Evolutionary conservation across 257 asterid genomes (phyloP), one percentile per base, ranked within the genome.

Genomic region (Vinca minor): DNA sequence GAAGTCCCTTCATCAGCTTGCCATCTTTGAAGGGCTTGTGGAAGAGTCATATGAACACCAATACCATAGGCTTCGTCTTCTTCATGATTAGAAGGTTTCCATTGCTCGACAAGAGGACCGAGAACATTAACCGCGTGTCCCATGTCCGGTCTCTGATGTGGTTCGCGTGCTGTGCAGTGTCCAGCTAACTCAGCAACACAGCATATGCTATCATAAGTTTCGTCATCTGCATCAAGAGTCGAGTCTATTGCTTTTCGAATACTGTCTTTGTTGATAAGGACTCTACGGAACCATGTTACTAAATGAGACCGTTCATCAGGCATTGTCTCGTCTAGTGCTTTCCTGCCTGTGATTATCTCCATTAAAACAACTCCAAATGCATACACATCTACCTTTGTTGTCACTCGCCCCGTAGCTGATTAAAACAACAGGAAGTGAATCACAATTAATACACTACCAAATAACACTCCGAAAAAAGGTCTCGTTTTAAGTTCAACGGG

Each of bases 141-240:
- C 98, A 92, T 92, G 64, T 92, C 96, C 6, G 96, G 98, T 55
- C 98, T 82, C 72, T 92, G 98, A 77, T 64, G 77, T 10, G 98
- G 95, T 72, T 92, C 96, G 0, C 95, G 89, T 11, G 96, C 96
- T 1, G 96, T 84, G 79, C 96, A 89, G 15, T 92, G 95, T 15
- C 96, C 95, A 0, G 96, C 98, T 66, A 92, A 63, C 78, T 92
- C 98, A 12, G 91, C 85, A 10, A 80, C 98, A 69, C 80, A 89
- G 85, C 85, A 87, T 18, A 92, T 84, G 79, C n/a, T n/a, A n/a
- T 88, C 87, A 12, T 87, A 83, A 0, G 96, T 85, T 58, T 85
- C 96, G 0, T 86, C 90, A 46, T 88, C 92, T 2, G 83, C 90
- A 8, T 81, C 88, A 39, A 92, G 93, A 31, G 65, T 69, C 0